Conservation (phyloP, 116 monocot species). For the Zostera marina region DNA sequence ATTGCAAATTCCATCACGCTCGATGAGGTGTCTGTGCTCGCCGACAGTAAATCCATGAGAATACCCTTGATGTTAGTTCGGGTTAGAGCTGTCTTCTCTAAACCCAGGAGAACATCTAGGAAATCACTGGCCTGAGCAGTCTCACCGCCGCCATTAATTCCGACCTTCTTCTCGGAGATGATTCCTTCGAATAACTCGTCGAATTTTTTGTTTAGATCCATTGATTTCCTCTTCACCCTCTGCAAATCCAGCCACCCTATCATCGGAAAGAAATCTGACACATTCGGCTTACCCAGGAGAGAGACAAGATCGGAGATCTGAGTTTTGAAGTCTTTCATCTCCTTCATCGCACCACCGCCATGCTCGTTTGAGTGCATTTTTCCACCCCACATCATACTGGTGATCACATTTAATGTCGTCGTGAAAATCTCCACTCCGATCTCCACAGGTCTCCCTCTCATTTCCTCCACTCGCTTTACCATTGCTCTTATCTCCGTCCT, state of each 20-base stretch:
- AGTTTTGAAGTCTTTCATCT: conserved; percentile 1
- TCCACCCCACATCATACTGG: conserved; percentile 39
- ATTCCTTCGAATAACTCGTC: conserved; percentile 5
- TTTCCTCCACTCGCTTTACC: conserved; percentile 5
- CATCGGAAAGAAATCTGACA: conserved; percentile 25
- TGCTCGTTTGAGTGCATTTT: too few relatives aligned
- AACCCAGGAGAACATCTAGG: conserved; percentile 7
- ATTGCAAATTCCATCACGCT: conserved; percentile 21
- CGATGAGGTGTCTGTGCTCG: conserved; percentile 19
- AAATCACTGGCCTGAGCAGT: conserved; percentile 6
- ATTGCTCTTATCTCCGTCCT: conserved; percentile 11
- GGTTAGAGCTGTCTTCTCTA: conserved; percentile 5
- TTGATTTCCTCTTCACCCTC: conserved; percentile 4
- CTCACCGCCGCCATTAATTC: not conserved
- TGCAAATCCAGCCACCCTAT: conserved; percentile 17
- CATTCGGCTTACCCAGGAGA: conserved; percentile 12
- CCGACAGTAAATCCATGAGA: conserved; percentile 17
- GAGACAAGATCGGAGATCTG: not conserved
- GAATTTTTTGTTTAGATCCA: not conserved
- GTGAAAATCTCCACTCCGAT: conserved; percentile 11
- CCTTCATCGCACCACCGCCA: not conserved
- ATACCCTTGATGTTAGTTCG: conserved; percentile 2
- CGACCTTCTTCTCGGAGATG: conserved; percentile 2
- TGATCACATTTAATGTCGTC: conserved; percentile 14
- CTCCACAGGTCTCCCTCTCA: conserved; percentile 8